Evolutionary conservation across 495 filamentous ascomycete genomes (phyloP), one percentile per base, ranked within the genome.

Genomic region (Xylaria sp.): DNA sequence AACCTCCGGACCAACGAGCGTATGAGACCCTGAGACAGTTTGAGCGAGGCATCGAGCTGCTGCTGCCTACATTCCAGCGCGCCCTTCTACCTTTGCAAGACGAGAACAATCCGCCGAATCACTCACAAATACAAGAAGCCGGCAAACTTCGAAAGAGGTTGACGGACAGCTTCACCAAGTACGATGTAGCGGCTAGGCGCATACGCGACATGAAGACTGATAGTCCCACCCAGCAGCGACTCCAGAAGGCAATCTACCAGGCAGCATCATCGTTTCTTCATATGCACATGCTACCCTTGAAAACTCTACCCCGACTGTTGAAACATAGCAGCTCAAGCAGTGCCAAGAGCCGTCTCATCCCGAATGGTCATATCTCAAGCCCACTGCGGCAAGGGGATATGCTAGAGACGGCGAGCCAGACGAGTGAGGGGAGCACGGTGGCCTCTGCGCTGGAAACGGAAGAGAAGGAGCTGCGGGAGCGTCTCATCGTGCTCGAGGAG

Each of bases 1-100:
- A 89, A 70, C 92, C 94, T 3, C 86, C 92, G 24, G 92, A 94
- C 69, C 89, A 93, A 72, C 86, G 93, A 62, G 89, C 93, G 1
- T 98, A 97, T 77, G 91, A 96, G 67, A 96, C 94, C 63, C 84
- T 99, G 4, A 81, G 90, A 6, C 94, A 98, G 74, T 98, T 98
- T 70, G 93, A 98, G 79, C 85, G 89, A 53, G 96, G 96, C 58
- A 98, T 99, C 71, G 88, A 90, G 41, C 82, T 93, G 58, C 85
- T 98, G 66, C 82, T 97, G 68, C 96, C 96, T 0, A 91, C 90
- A 2, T 99, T 99, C 73, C 95, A 98, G 73, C 91, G 89, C 50
- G 84, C 96, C 0, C 86, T 98, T 0, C 61, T 88, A 15, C 85
- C 90, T 4, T 74, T 84, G 55, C 80, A 83, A 71, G 77, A 77